Conservation (phyloP, 805 yeast species). For the Lipomyces sp. region DNA sequence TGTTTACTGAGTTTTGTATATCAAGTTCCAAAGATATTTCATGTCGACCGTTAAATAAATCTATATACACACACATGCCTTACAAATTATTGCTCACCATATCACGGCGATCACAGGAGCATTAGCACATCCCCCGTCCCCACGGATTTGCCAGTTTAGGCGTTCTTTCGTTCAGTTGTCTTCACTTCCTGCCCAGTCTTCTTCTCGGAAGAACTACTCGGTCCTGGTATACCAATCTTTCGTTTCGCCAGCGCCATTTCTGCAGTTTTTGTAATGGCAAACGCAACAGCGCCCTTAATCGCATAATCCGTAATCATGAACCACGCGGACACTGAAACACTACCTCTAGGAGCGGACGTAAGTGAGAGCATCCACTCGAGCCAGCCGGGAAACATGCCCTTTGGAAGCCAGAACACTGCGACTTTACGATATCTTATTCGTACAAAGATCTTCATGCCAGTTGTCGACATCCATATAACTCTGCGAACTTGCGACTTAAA, state of each 20-base stretch:
- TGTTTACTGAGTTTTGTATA: neutral
- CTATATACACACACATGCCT: neutral
- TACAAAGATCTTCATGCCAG: slow-evolving; percentile 50
- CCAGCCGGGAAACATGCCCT: slow-evolving; percentile 58
- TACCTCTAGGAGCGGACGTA: slow-evolving; percentile 58
- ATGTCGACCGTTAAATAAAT: neutral
- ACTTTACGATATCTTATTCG: slow-evolving; percentile 59
- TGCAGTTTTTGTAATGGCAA: slow-evolving; percentile 2
- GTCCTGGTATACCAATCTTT: neutral
- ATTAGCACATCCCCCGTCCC: neutral
- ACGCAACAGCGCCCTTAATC: slow-evolving; percentile 21
- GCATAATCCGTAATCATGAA: slow-evolving; percentile 38
- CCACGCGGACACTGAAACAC: slow-evolving; percentile 41
- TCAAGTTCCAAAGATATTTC: neutral
- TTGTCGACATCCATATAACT: slow-evolving; percentile 48
- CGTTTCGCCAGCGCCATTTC: neutral
- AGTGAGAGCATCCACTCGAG: slow-evolving; percentile 64
- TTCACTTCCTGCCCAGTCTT: neutral
- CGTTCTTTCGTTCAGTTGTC: slow-evolving; percentile 5
- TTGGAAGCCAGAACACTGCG: slow-evolving; percentile 64
- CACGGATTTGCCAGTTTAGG: neutral
- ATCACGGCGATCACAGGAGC: neutral
- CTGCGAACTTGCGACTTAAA: slow-evolving; percentile 47
- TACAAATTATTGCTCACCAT: neutral
- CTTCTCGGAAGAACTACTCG: neutral